A percentile compares a stretch with the other conserved stretches of the same genome.
Conservation (phyloP, 805 yeast genomes). For the Ogataea dorogensis region DNA sequence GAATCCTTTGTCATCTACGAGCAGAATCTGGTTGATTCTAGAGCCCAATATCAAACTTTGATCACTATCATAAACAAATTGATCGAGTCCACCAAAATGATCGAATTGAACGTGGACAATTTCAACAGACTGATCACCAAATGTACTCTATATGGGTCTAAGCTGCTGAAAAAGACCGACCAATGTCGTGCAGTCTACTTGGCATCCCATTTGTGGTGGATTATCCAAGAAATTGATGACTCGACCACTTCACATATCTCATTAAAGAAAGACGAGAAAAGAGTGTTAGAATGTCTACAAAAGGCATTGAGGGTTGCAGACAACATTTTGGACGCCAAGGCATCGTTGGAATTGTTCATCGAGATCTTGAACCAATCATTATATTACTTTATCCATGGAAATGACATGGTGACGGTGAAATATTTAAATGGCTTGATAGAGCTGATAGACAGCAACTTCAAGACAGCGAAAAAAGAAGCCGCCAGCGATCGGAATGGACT, state of each 20-base stretch:
- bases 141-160: constrained; percentile 83
- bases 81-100: constrained; percentile 42
- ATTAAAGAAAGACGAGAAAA: constrained; percentile 47
- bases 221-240: constrained; percentile 52
- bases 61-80: constrained; percentile 46
- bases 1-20: constrained; percentile 87
- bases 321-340: constrained; percentile 79
- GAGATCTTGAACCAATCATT: constrained; percentile 86
- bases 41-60: constrained; percentile 49
- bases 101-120: constrained; percentile 47
- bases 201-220: constrained; percentile 95
- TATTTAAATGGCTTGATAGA: constrained; percentile 87
- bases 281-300: constrained; percentile 89
- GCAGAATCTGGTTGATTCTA: constrained; percentile 49
- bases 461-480: constrained; percentile 23
- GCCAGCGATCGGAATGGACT: constrained; percentile 22
- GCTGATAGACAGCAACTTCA: constrained; percentile 66
- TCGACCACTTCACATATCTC: constrained; percentile 25
- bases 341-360: constrained; percentile 77
- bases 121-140: constrained; percentile 82
- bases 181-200: constrained; percentile 89
- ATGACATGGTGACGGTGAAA: constrained; percentile 62
- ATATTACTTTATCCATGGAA: constrained; percentile 82
- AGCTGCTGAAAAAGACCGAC: constrained; percentile 85
- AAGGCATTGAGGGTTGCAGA: constrained; percentile 88